A percentile compares a stretch with the other conserved stretches of the same genome.
Evolutionary conservation across 2,329 filamentous ascomycete species (phyloP).

Genomic region (Cordyceps fumosorosea): DNA sequence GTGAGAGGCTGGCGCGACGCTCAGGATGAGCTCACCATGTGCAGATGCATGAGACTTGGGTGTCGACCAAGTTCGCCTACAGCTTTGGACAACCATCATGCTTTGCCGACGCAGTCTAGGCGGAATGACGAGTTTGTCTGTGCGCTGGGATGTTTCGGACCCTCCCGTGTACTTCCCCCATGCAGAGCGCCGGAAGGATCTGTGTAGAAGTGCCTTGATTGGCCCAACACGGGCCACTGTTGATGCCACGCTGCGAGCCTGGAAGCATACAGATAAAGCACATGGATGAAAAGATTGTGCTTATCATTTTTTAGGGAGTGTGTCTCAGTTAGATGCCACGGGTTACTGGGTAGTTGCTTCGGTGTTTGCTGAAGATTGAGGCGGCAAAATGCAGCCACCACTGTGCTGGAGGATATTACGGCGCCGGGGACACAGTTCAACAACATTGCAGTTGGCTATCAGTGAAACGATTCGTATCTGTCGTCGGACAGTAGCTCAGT

Average conservation of each 20-base stretch:
- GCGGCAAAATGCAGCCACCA: too few species aligned
- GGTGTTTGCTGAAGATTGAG: too few species aligned
- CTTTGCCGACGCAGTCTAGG: constrained; percentile 16
- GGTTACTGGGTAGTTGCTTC: too few species aligned
- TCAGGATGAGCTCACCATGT: too few species aligned
- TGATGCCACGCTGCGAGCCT: not conserved
- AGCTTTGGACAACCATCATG: not conserved
- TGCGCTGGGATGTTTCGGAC: not conserved
- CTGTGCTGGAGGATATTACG: too few species aligned
- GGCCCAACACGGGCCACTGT: not conserved
- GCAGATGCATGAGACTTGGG: too few species aligned
- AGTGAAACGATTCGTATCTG: too few species aligned
- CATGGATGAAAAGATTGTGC: not conserved
- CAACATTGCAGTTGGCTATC: too few species aligned
- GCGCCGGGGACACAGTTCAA: too few species aligned
- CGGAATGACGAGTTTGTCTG: constrained; percentile 11
- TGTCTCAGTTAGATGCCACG: not conserved
- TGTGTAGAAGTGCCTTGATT: not conserved
- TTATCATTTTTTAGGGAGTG: not conserved
- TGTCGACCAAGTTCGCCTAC: too few species aligned
- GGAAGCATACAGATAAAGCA: not conserved
- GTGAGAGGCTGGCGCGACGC: too few species aligned
- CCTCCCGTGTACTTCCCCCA: not conserved
- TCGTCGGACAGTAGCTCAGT: too few species aligned
- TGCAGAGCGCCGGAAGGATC: not conserved